Evolutionary conservation across 2,329 filamentous ascomycete genomes (phyloP).

Genomic region (Aspergillus sp.): DNA sequence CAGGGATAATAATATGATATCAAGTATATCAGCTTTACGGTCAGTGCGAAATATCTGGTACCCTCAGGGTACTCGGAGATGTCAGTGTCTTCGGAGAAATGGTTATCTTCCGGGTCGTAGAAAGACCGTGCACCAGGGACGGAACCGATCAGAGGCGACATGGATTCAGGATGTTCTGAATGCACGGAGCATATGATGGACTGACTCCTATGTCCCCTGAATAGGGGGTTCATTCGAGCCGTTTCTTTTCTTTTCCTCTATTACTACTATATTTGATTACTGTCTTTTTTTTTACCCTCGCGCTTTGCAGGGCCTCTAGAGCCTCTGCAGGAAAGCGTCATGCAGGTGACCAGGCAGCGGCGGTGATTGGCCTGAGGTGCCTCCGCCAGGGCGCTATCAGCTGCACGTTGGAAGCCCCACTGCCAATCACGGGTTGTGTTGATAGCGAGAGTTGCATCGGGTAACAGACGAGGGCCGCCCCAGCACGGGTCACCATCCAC

Average conservation of each 20-base stretch:
- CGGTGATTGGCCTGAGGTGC: constrained; percentile 17
- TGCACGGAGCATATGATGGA: too few species aligned
- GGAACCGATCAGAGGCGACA: too few species aligned
- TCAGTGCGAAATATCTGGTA: too few species aligned
- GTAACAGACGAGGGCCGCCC: neutral
- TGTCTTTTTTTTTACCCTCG: constrained; percentile 2
- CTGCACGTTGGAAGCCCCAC: constrained; percentile 18
- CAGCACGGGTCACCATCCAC: constrained; percentile 6
- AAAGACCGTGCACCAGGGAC: too few species aligned
- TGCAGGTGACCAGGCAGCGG: constrained; percentile 15
- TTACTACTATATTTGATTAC: too few species aligned
- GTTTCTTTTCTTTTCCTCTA: neutral
- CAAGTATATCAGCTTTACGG: too few species aligned
- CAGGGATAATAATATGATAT: too few species aligned
- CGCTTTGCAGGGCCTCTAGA: constrained; percentile 8
- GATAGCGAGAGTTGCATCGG: constrained; percentile 2
- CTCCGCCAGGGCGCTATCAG: constrained; percentile 22
- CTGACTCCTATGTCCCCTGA: too few species aligned
- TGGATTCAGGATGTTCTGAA: too few species aligned
- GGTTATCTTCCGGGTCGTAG: too few species aligned
- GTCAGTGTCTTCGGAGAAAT: too few species aligned
- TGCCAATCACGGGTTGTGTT: constrained; percentile 12
- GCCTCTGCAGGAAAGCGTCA: constrained; percentile 18
- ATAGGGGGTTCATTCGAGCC: neutral
- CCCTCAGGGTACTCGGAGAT: too few species aligned